Evolutionary conservation across 768 basidiomycete species (phyloP).

Genomic region (Pleurotus tuber-regium): DNA sequence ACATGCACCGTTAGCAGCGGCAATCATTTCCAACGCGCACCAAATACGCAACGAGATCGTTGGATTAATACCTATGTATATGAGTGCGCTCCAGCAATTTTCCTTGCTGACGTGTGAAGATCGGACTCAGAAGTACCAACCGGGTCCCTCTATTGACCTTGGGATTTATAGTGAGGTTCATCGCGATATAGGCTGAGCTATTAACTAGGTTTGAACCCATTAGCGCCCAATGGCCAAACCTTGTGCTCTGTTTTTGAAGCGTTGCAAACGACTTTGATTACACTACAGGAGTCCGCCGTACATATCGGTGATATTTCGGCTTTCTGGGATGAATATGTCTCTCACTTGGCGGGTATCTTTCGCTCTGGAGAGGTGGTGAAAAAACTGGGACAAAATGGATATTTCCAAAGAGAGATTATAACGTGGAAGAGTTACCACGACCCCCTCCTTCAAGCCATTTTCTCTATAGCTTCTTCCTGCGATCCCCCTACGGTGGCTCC

Average conservation of each 20-base stretch:
- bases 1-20: not conserved
- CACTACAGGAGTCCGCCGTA: not conserved
- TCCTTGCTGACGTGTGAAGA: not conserved
- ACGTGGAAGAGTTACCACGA: not conserved
- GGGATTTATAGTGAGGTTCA: too few species aligned
- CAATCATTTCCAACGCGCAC: not conserved
- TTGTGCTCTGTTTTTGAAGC: not conserved
- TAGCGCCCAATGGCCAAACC: too few species aligned
- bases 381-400: too few species aligned
- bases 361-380: not conserved
- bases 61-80: not conserved
- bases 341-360: not conserved
- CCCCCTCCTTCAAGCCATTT: not conserved
- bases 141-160: too few species aligned
- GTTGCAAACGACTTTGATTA: not conserved
- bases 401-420: not conserved
- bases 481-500: not conserved
- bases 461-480: not conserved
- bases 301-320: not conserved
- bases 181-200: too few species aligned
- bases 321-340: not conserved
- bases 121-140: too few species aligned
- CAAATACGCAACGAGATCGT: not conserved
- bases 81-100: not conserved
- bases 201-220: too few species aligned